phyloP scores from a whole-genome alignment of 2,329 filamentous ascomycete species.

The Lachnellula arida region DNA sequence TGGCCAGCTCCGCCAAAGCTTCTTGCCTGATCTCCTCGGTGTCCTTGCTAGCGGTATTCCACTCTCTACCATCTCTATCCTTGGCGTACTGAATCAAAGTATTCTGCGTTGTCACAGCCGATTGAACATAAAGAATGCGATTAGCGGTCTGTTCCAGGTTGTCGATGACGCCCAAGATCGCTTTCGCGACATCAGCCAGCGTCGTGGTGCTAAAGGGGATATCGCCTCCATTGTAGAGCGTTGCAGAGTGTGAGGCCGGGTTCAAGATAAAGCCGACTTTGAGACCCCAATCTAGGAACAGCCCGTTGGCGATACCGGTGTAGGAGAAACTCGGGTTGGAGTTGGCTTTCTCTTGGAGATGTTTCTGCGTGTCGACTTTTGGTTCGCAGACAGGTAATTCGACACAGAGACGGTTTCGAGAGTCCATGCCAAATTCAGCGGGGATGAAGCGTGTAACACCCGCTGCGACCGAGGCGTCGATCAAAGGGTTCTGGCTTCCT shows the following conservation, averaged over 20 bases:
- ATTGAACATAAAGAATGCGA: conserved; percentile 35
- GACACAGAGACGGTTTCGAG: conserved; percentile 29
- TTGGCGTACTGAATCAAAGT: conserved; percentile 33
- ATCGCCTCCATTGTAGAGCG: conserved; percentile 35
- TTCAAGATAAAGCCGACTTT: conserved; percentile 30
- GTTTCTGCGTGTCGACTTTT: conserved; percentile 34
- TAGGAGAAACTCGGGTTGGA: conserved; percentile 30
- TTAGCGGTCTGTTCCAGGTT: conserved; percentile 34
- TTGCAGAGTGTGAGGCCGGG: conserved; percentile 26
- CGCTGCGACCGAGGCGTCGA: conserved; percentile 37
- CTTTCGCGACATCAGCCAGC: conserved; percentile 40
- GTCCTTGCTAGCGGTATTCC: conserved; percentile 21
- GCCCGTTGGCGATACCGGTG: conserved; percentile 32
- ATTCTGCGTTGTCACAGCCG: conserved; percentile 34
- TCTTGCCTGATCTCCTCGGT: conserved; percentile 31
- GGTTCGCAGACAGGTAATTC: conserved; percentile 34
- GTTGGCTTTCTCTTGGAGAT: conserved; percentile 29
- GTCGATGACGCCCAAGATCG: conserved; percentile 38
- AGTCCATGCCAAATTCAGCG: conserved; percentile 38
- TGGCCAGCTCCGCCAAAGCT: conserved; percentile 17
- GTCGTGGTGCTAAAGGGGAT: conserved; percentile 37
- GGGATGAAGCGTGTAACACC: conserved; percentile 39
- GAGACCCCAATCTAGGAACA: conserved; percentile 36
- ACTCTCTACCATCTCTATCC: conserved; percentile 30
- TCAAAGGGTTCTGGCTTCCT: conserved; percentile 30